Evolutionary conservation across 208 protist species (phyloP), one percentile per base, ranked within the genome.

Genomic region (Trypanosoma vivax): DNA sequence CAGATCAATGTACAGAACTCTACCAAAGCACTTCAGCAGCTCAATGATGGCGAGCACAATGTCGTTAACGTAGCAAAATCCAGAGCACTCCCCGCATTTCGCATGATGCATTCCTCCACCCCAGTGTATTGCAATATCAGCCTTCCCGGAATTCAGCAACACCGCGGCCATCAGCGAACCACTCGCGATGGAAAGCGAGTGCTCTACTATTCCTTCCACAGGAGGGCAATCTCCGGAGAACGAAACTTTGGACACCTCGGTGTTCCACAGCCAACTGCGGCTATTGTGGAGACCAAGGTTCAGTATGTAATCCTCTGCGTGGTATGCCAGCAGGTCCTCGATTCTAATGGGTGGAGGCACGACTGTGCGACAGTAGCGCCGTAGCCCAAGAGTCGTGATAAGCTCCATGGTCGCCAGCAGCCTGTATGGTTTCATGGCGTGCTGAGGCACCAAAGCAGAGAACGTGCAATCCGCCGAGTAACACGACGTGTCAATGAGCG

Each of bases 1-100:
- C 55, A 99, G 98, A 73, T 99, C 99, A 38, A 99, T 94, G 73
- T 99, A 99, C 21, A 99, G 70, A 23, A 99, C 98, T 48, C 98
- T 84, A 47, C 90, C 68, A 48, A 91, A 76, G 50, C 79, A 88
- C 57, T 98, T 99, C 34, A 99, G 79, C n/a, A 99, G 90, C 77
- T 99, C 98, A 21, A 99, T 60, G 58, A 99, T 99, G 7, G 76
- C 97, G 21, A 99, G 73, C 2, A 99, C 99, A 61, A 99, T 99
- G 79, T 99, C 99, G 68, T 99, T 99, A 6, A 99, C 86, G 70
- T 99, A 99, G 87, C 99, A 99, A 76, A 99, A 99, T 10, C 99
- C 99, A 34, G 82, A 93, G 42, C 96, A 96, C 79, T 98, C 95
- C 41, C 75, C 77, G 41, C 96, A 98, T 65, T 98, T 98, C 21